Base-by-base conservation (phyloP, 345 rosid genomes). In the Pistacia integerrima region DNA sequence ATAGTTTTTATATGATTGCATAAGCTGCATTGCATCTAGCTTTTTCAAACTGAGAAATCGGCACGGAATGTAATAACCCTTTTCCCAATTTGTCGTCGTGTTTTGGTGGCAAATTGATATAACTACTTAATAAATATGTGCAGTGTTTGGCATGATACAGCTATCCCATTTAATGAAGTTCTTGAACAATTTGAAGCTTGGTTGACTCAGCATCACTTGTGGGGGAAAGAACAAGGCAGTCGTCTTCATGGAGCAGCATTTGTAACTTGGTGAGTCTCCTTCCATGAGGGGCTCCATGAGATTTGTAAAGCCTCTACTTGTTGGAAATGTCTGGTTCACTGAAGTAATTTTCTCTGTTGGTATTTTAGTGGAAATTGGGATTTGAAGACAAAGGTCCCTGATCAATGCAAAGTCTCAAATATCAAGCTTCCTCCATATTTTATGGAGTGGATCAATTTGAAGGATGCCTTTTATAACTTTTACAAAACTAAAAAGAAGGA, bases 141-240 rank as follows among this genome's bases (percentile, higher is more conserved):
- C 88, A 95, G 99, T 30, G 97, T 95, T 44, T 95, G 97, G 99
- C 98, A 95, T 86, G 98, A 93, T 80, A 95, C 97, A 16, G 97
- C 99, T 77, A 78, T 90, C 69, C 87, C 94, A 70, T 95, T 95
- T 84, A 82, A 78, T 78, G 96, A 90, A 79, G 96, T 88, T 77
- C 79, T 91, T 76, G 84, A 84, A 41, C 88, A 93, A 74, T 95
- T 95, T 87, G 99, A 95, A 85, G 84, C 77, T 72, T 95, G 99
- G 98, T 84, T 95, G 87, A 82, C 67, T 72, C 78, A 84, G 62
- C 95, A 90, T 84, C 58, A 62, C 65, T 78, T 93, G 79, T 93
- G 96, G 96, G 84, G 54, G 74, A 84, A 84, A 79, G 83, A 84
- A 67, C 76, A 63, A 48, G 87, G 78, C n/a, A 86, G 90, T n/a